These are phyloP conservation scores for Tricholoma bakamatsutake DNA, from an alignment of 768 basidiomycete genomes.

Conservation along the genomic window DNA sequence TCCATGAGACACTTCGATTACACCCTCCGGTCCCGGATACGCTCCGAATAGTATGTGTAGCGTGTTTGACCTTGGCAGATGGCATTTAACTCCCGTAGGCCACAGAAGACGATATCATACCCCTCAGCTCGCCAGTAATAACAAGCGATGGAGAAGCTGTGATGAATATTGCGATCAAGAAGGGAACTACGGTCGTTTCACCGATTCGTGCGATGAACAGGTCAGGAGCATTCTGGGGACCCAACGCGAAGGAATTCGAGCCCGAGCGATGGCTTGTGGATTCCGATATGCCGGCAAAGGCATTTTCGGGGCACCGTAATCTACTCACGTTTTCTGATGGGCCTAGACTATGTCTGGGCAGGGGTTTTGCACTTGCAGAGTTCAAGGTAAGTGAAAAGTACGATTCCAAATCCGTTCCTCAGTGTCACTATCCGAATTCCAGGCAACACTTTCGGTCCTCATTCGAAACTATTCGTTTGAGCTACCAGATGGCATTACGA, in stretches of 20 bases:
- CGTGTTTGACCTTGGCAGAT: neutral
- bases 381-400: neutral
- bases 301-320: conserved; percentile 32
- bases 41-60: conserved; percentile 3
- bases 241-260: conserved; percentile 35
- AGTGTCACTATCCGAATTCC: neutral
- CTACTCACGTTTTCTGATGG: conserved; percentile 42
- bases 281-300: conserved; percentile 18
- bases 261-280: conserved; percentile 39
- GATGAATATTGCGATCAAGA: too few relatives aligned
- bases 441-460: conserved; percentile 29
- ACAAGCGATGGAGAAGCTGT: too few relatives aligned
- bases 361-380: conserved; percentile 31
- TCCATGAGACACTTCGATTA: conserved; percentile 34
- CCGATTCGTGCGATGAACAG: conserved; percentile 36
- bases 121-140: neutral
- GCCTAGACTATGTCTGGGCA: conserved; percentile 38
- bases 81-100: too few relatives aligned
- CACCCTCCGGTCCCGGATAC: conserved; percentile 30
- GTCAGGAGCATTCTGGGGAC: conserved; percentile 36
- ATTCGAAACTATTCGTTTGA: conserved; percentile 38
- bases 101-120: too few relatives aligned
- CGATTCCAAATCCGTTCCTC: neutral
- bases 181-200: conserved; percentile 21
- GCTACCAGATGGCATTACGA: conserved; percentile 32